A percentile compares a stretch with the other conserved stretches of the same genome.
phyloP scores from a whole-genome alignment of 2,329 filamentous ascomycete genomes.

The Setomelanomma holmii region DNA sequence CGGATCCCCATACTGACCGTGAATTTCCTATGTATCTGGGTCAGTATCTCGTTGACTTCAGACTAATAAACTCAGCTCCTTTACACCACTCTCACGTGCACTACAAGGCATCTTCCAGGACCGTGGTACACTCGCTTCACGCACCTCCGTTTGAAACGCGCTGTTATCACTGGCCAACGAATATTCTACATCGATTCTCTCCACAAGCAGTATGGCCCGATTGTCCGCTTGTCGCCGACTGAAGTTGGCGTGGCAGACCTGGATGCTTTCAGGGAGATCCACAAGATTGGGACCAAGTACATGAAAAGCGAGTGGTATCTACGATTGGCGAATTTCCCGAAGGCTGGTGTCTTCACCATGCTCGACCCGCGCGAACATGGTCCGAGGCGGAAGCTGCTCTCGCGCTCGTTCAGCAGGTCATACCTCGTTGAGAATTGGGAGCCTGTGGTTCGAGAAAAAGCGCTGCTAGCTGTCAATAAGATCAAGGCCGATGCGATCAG shows the following conservation, averaged over 20 bases:
- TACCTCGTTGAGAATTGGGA: constrained; percentile 50
- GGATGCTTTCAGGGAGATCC: constrained; percentile 37
- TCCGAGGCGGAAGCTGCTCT: constrained; percentile 44
- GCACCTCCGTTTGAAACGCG: constrained; percentile 46
- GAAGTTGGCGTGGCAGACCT: constrained; percentile 42
- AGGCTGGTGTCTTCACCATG: constrained; percentile 48
- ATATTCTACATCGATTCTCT: constrained; percentile 50
- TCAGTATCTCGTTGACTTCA: too few relatives aligned
- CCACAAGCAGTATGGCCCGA: constrained; percentile 42
- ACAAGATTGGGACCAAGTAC: constrained; percentile 38
- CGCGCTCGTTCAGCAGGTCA: constrained; percentile 45
- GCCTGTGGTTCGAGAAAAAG: constrained; percentile 40
- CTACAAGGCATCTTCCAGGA: constrained; percentile 35
- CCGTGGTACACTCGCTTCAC: constrained; percentile 45
- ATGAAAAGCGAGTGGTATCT: constrained; percentile 39
- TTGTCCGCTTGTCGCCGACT: constrained; percentile 39
- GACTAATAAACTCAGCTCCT: constrained; percentile 18
- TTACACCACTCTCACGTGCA: constrained; percentile 34
- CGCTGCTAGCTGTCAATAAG: constrained; percentile 39
- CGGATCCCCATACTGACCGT: too few relatives aligned
- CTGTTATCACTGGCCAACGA: constrained; percentile 46
- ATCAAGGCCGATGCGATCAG: constrained; percentile 36
- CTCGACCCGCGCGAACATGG: constrained; percentile 44
- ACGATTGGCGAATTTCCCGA: constrained; percentile 30
- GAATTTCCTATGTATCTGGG: too few relatives aligned